Evolutionary conservation across 1,284 basidiomycete genomes (phyloP).

Genomic region (Violaceomyces palustris): DNA sequence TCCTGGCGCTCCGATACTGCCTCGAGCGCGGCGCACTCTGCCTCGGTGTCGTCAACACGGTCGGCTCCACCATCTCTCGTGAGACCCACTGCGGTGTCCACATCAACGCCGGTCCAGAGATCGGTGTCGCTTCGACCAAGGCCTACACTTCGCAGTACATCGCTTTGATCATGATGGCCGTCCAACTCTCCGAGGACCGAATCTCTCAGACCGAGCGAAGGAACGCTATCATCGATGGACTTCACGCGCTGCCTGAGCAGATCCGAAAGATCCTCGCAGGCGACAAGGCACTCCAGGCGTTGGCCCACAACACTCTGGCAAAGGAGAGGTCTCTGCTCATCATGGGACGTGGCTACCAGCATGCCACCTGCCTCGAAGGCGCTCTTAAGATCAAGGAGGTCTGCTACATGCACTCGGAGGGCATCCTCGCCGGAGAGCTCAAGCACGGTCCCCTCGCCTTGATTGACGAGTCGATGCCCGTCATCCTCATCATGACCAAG

Average conservation of each 20-base stretch:
- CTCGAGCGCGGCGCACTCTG: constrained; percentile 92
- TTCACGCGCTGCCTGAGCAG: constrained; percentile 81
- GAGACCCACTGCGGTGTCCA: constrained; percentile 99
- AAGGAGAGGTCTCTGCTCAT: constrained; percentile 85
- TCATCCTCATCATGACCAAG: constrained; percentile 88
- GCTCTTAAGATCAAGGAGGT: constrained; percentile 99
- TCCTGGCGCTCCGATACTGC: constrained; percentile 93
- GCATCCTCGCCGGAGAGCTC: constrained; percentile 91
- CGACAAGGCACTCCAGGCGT: constrained; percentile 73
- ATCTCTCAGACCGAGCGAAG: constrained; percentile 85
- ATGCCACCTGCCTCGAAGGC: constrained; percentile 92
- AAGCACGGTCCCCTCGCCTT: constrained; percentile 97
- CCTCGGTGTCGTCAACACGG: constrained; percentile 92
- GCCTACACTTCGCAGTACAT: constrained; percentile 99
- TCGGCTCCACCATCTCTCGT: constrained; percentile 94
- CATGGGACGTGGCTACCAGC: constrained; percentile 98
- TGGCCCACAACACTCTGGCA: constrained; percentile 72
- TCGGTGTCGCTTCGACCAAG: constrained; percentile 99
- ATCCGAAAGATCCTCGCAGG: constrained; percentile 81
- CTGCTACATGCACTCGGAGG: constrained; percentile 57
- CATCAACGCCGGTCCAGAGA: constrained; percentile 98
- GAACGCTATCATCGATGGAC: constrained; percentile 86
- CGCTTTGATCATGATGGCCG: constrained; percentile 93
- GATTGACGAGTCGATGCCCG: constrained; percentile 91
- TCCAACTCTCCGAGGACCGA: constrained; percentile 94